A percentile compares a stretch with the other conserved stretches of the same genome.
phyloP scores from a whole-genome alignment of 257 asterid genomes.

The Agastache rugosa region DNA sequence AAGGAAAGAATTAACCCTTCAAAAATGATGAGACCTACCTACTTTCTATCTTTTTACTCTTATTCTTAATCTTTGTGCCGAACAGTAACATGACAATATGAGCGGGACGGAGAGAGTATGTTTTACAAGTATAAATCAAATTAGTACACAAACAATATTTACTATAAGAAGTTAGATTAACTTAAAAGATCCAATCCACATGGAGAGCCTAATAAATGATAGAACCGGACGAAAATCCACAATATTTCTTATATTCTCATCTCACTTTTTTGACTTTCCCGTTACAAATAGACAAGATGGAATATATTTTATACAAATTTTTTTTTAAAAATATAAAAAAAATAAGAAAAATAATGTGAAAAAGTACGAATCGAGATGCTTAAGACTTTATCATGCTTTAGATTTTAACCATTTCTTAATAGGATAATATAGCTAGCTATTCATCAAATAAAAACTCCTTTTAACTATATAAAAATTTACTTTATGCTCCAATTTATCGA shows the following conservation, averaged over 20 bases:
- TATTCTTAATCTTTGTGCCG: no score
- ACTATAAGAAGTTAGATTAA: neutral
- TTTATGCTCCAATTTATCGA: no score
- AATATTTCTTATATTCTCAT: slow-evolving; percentile 28
- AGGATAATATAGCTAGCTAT: neutral
- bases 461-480: no score
- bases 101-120: no score
- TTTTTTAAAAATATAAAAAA: neutral
- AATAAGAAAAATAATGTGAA: neutral
- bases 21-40: no score
- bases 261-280: slow-evolving; percentile 28
- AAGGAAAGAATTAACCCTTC: no score
- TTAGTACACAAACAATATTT: neutral
- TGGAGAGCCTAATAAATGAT: slow-evolving; percentile 29
- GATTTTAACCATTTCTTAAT: no score
- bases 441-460: no score
- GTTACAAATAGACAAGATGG: slow-evolving; percentile 1
- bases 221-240: slow-evolving; percentile 36
- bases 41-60: no score
- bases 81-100: no score
- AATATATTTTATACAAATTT: slow-evolving; percentile 31
- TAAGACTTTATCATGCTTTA: no score
- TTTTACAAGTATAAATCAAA: neutral
- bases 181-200: slow-evolving; percentile 26
- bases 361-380: neutral